Evolutionary conservation across 257 asterid genomes (phyloP), one percentile per base, ranked within the genome.

Genomic region (Prunella vulgaris): DNA sequence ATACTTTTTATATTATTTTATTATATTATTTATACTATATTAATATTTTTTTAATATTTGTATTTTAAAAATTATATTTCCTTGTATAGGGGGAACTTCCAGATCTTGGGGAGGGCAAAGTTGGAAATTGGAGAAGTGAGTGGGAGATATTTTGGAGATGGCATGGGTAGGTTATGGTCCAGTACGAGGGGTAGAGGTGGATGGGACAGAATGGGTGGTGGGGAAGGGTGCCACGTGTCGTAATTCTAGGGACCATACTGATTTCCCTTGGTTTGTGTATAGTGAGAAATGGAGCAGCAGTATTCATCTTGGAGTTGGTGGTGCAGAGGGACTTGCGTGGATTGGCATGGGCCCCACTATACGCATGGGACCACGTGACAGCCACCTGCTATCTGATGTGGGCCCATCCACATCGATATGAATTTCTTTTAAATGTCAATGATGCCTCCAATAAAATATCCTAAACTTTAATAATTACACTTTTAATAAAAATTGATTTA

Each of bases 151-250:
- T 79, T 67, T 4, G 60, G 75, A 44, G 21, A 28, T 18, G 80
- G 76, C 59, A 69, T 40, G 66, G 32, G 73, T 30, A n/a, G n/a
- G n/a, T n/a, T n/a, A 70, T 25, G 48, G 30, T 35, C 42, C 42
- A 42, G 51, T 42, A 42, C 51, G 64, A 12, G 30, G 22, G 10
- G 70, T 21, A 38, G 14, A 13, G 76, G 66, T 54, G 12, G 17
- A n/a, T 8, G 74, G 65, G 64, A 18, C 7, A 0, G 30, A 21
- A 4, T 66, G 59, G 63, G 72, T 77, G 88, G 88, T 77, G 52
- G 25, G 64, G 61, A 61, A 68, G 35, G 49, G 70, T 59, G 85
- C 76, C 85, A 86, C 69, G 81, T 86, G 88, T 81, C 37, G 60
- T 64, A 7, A 70, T 5, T 13, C 17, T 24, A 57, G 68, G 82